Conservation (phyloP, 495 filamentous ascomycete genomes). For the Penicillium coffeae region DNA sequence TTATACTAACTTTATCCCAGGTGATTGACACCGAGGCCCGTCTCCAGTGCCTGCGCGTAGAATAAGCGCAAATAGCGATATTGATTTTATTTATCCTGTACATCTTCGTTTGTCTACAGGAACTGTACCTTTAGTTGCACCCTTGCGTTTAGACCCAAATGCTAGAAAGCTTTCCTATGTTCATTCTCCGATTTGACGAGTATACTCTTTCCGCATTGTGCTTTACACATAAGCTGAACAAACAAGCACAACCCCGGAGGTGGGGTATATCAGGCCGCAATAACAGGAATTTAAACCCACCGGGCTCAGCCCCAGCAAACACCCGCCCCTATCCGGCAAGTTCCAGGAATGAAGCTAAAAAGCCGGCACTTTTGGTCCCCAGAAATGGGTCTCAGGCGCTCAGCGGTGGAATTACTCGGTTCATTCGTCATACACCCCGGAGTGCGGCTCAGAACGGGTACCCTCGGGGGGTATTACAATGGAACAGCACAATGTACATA, state of each 20-base stretch:
- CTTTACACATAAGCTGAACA: no score
- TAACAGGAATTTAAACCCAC: background rate
- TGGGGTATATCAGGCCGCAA: background rate
- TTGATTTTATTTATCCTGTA: conserved; percentile 34
- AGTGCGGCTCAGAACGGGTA: conserved; percentile 26
- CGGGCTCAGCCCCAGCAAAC: background rate
- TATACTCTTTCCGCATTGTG: no score
- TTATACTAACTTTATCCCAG: conserved; percentile 16
- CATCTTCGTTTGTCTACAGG: conserved; percentile 34
- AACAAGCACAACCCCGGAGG: no score
- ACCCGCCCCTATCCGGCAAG: background rate
- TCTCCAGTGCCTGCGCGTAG: conserved; percentile 48
- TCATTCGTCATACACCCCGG: conserved; percentile 14
- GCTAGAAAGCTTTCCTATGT: conserved; percentile 38
- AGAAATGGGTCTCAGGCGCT: background rate
- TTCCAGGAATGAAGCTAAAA: background rate
- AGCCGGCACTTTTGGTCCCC: background rate
- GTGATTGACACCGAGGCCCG: conserved; percentile 50
- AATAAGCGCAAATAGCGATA: conserved; percentile 38
- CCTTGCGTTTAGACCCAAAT: conserved; percentile 40
- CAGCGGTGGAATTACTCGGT: background rate
- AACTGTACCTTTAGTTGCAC: conserved; percentile 46
- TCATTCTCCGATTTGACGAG: background rate
- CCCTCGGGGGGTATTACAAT: conserved; percentile 9
- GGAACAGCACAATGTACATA: conserved; percentile 17